Base-by-base conservation (phyloP, 2,329 filamentous ascomycete genomes). In the Clathrospora elynae region DNA sequence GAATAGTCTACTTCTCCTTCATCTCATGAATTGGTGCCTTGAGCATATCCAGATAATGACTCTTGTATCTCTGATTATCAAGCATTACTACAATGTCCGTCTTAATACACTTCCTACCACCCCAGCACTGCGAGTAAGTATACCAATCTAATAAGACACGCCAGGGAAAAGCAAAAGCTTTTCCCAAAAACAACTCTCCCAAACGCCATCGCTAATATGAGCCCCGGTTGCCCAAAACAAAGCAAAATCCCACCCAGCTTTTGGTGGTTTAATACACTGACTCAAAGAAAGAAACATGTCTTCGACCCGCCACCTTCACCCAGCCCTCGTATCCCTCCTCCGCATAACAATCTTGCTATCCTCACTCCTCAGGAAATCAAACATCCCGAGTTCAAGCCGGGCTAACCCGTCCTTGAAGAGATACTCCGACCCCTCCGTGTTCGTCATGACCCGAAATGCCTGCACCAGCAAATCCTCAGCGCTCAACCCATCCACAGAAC, bases 271-370 rank as follows among this genome's bases (percentile, higher is more conserved):
- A 35, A 29, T 35, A 42, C 14, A n/a, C 33, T 16, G 25, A 19
- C 22, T 12, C 25, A 18, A 20, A 31, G 26, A 24, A 17, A 14
- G n/a, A 23, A 29, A 13, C 17, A 34, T 17, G 8, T 19, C 22
- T 22, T 24, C 19, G 16, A 14, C 5, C n/a, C 22, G 22, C 24
- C 8, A 24, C 17, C n/a, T 20, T 48, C 18, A 37, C 22, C n/a
- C 39, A 13, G 20, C 47, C 32, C 38, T 42, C 3, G 42, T 42
- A 14, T 52, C 61, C 19, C 54, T 49, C 39, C 52, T 48, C 30
- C 57, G 51, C 60, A 68, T 58, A 11, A 66, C 51, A 41, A 69
- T 69, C 36, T 61, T 65, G 35, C 61, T 54, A 26, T 69, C 64
- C 24, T 67, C 62, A 3, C 37, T 53, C 23, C 57, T 42, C 17